Conservation (phyloP, 129 eudicot genomes). For the Centrapalus pauciflorus region DNA sequence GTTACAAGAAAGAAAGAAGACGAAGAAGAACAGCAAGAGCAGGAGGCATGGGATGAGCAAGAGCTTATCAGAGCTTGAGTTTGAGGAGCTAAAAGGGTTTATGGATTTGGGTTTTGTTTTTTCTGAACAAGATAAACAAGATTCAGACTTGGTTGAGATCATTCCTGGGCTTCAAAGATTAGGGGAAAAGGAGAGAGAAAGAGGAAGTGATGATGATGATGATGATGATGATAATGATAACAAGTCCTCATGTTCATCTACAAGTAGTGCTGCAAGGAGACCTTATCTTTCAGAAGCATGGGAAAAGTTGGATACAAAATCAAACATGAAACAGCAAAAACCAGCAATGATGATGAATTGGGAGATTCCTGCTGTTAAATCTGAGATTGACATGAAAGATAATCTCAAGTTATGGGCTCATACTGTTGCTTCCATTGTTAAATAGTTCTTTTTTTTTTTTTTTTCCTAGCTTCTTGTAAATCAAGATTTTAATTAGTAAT, state of each 20-base stretch:
- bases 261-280: conserved; percentile 59
- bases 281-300: conserved; percentile 74
- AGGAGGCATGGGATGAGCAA: conserved; percentile 25
- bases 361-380: conserved; percentile 34
- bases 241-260: conserved; percentile 1
- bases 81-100: conserved; percentile 60
- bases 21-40: no score
- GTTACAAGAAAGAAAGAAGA: background rate
- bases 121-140: conserved; percentile 56
- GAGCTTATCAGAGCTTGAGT: conserved; percentile 70
- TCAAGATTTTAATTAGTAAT: background rate
- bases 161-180: conserved; percentile 58
- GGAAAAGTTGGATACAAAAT: conserved; percentile 30
- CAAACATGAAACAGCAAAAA: background rate
- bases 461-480: background rate
- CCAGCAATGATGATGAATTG: conserved; percentile 25
- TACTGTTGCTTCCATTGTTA: conserved; percentile 55
- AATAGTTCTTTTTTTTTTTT: background rate
- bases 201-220: background rate
- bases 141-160: conserved; percentile 45
- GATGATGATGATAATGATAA: background rate
- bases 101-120: conserved; percentile 70
- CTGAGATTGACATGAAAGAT: conserved; percentile 47
- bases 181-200: conserved; percentile 22
- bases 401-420: conserved; percentile 73